Evolutionary conservation across 345 rosid genomes (phyloP), one percentile per base, ranked within the genome.

Genomic region (Populus tremula): DNA sequence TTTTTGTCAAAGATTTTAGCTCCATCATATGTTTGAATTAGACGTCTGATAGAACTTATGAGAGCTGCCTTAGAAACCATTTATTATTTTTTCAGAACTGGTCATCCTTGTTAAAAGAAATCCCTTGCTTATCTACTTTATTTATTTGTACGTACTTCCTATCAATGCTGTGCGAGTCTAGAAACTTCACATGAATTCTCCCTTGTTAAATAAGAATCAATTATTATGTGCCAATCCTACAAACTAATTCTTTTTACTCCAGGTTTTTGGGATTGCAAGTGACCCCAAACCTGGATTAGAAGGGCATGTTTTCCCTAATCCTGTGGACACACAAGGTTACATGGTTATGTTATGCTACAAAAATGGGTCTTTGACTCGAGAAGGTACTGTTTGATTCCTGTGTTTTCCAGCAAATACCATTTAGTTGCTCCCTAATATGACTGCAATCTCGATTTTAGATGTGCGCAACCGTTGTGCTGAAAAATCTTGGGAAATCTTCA

Each of bases 321-420:
- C 98, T 2, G 96, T 93, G n/a, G 96, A 93, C 80, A 86, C 87
- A 20, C 84, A 96, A 71, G 91, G 98, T 81, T 96, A 93, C 86
- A 96, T 93, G 98, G 92, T 96, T 70, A 96, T 96, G 98, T 79
- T 96, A 82, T 84, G 81, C 62, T 93, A 91, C 91, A 92, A 92
- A 84, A 93, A 94, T 81, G 98, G 90, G 13, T 94, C 99, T 81
- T 87, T 96, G 73, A 91, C 94, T 59, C 98, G 96, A 74, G 99
- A 96, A 92, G 98, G 98, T 93, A 83, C 21, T 62, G 5, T 59
- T 31, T 70, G 21, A 11, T 49, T 56, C 64, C 16, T 75, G 9
- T 77, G 18, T 69, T 20, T 80, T 70, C 68, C 54, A 38, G 18
- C 29, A 47, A 33, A 43, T 70, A 27, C 66, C 65, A 65, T 50